phyloP scores from a whole-genome alignment of 176 grass and related monocot species.

The Hsuehochloa calcarea region DNA sequence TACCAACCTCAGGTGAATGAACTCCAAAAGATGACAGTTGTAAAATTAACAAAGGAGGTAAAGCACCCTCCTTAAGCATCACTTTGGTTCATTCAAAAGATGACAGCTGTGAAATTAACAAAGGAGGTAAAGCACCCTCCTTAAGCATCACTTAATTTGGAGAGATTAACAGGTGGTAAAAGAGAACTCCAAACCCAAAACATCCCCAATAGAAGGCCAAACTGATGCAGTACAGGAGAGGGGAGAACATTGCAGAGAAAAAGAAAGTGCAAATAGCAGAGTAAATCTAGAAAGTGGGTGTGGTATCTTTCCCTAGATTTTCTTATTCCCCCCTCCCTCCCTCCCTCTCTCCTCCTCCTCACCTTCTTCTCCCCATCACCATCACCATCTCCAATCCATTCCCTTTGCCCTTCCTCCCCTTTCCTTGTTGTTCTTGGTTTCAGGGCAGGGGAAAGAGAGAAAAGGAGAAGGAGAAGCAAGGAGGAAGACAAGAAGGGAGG shows the following conservation, averaged over 20 bases:
- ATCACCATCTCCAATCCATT: slow-evolving; percentile 21
- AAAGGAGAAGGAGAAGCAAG: background rate
- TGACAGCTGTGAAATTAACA: slow-evolving; percentile 20
- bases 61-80: background rate
- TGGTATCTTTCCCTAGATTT: slow-evolving; percentile 55
- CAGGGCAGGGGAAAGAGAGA: background rate
- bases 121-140: background rate
- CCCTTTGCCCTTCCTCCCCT: background rate
- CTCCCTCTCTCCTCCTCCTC: background rate
- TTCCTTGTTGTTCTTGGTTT: background rate
- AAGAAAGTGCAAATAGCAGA: slow-evolving; percentile 35
- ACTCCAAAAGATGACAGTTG: slow-evolving; percentile 21
- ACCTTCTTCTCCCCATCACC: background rate
- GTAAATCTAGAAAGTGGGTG: slow-evolving; percentile 61
- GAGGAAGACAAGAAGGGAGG: background rate
- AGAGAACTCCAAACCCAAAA: background rate
- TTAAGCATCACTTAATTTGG: slow-evolving; percentile 2
- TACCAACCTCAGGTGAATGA: slow-evolving; percentile 25
- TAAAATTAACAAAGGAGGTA: background rate
- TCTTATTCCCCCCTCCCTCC: slow-evolving; percentile 30
- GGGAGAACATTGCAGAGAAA: background rate
- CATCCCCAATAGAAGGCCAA: background rate
- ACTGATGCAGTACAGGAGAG: background rate
- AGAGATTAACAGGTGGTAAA: slow-evolving; percentile 12
- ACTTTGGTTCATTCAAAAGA: slow-evolving; percentile 20